phyloP scores from a whole-genome alignment of 805 yeast genomes.

The Kodamaea kakaduensis region DNA sequence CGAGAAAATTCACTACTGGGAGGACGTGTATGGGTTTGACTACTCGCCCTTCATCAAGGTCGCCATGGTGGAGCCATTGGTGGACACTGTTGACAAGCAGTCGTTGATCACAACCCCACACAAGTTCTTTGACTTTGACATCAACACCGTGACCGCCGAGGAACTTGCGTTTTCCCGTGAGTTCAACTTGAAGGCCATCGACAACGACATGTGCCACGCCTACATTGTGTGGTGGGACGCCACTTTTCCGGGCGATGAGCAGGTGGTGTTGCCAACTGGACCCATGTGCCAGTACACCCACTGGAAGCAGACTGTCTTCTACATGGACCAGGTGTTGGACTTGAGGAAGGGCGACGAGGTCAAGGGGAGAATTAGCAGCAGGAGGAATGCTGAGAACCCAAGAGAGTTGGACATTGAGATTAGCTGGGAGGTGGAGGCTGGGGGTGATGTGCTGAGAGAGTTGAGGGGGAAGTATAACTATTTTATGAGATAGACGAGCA shows the following conservation, averaged over 20 bases:
- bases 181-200: constrained; percentile 69
- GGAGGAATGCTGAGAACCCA: constrained; percentile 76
- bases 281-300: constrained; percentile 93
- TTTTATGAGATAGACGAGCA: constrained; percentile 75
- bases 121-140: constrained; percentile 75
- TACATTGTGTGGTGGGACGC: constrained; percentile 93
- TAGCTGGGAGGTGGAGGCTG: constrained; percentile 48
- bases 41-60: constrained; percentile 83
- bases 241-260: constrained; percentile 70
- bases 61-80: constrained; percentile 91
- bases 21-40: constrained; percentile 95
- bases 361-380: constrained; percentile 65
- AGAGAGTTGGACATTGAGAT: constrained; percentile 86
- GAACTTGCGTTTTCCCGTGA: constrained; percentile 71
- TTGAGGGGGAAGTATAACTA: constrained; percentile 59
- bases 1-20: constrained; percentile 92
- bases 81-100: constrained; percentile 83
- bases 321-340: constrained; percentile 75
- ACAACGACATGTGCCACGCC: constrained; percentile 84
- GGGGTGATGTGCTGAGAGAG: constrained; percentile 47
- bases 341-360: constrained; percentile 72
- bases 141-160: constrained; percentile 81
- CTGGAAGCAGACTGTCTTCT: constrained; percentile 98
- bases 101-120: constrained; percentile 70
- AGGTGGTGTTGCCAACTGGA: constrained; percentile 83